Evolutionary conservation across 2,329 filamentous ascomycete genomes (phyloP), one percentile per base, ranked within the genome.

Genomic region (Neofusicoccum cordaticola): DNA sequence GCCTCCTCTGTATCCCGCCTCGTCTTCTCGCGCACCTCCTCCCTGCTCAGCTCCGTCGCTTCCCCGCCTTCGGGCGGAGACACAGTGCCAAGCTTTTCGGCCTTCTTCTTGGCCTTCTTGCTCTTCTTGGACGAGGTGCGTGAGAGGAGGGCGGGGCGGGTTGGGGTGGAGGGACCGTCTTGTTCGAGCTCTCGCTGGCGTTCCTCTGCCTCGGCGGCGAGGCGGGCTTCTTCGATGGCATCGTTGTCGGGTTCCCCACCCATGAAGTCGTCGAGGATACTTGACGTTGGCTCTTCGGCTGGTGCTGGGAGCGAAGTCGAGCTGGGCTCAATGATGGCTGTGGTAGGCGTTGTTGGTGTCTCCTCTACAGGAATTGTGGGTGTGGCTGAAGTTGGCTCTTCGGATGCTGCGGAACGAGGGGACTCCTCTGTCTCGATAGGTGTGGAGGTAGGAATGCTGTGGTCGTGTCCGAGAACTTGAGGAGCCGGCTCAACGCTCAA

Each of bases 61-160:
- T 27, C 39, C 66, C 2, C 52, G 12, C 4, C 64, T 6, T 37
- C 31, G 17, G 34, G 63, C 2, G 69, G 52, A 22, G 69, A 68
- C 13, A 70, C 65, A 19, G 69, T 73, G 57, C 72, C 71, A 34
- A 69, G 66, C 58, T 73, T 74, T 2, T 68, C 69, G 3, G 69
- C 71, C 44, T 42, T 44, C 22, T 74, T 74, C 65, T 74, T 76
- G 19, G 68, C 69, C 66, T 77, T 77, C 66, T 76, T 74, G 7
- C 47, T 37, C 39, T 66, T 65, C 62, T 65, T 66, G 1, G 60
- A 42, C 9, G 65, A 66, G 13, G 57, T 71, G 15, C 62, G 52
- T 9, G 67, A 56, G 37, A 34, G 13, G 8, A 67, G 66, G 17
- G 68, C 53, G 4, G 65, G 51, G n/a, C 60, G 48, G 17, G 56